Conservation (phyloP, 805 yeast species). For the Saturnispora dispora region DNA sequence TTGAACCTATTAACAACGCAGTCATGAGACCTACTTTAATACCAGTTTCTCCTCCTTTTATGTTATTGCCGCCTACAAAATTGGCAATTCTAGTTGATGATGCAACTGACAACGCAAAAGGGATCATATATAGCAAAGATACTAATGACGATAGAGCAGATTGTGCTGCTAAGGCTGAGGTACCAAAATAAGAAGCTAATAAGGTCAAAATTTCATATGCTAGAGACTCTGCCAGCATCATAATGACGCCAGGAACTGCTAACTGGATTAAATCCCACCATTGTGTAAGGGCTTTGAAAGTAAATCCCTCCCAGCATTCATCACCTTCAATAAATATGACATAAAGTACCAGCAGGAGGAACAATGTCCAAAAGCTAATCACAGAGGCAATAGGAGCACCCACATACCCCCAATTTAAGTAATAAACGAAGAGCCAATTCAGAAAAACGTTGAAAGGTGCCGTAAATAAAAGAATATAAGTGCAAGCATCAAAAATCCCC, state of each 20-base stretch:
- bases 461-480: slow-evolving; percentile 54
- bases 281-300: slow-evolving; percentile 26
- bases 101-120: slow-evolving; percentile 51
- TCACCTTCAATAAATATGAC: slow-evolving; percentile 51
- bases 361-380: slow-evolving; percentile 64
- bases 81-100: slow-evolving; percentile 49
- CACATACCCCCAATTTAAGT: slow-evolving; percentile 55
- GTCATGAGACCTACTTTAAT: slow-evolving; percentile 33
- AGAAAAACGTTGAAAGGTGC: slow-evolving; percentile 64
- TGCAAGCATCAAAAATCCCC: slow-evolving; percentile 73
- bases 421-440: slow-evolving; percentile 61
- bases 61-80: slow-evolving; percentile 37
- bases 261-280: slow-evolving; percentile 35
- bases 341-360: slow-evolving; percentile 44
- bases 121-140: slow-evolving; percentile 43
- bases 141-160: slow-evolving; percentile 45
- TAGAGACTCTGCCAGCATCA: slow-evolving; percentile 48
- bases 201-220: slow-evolving; percentile 52
- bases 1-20: slow-evolving; percentile 26
- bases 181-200: slow-evolving; percentile 44
- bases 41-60: slow-evolving; percentile 29
- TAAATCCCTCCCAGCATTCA: slow-evolving; percentile 63
- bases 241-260: slow-evolving; percentile 45
- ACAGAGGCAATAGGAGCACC: slow-evolving; percentile 75
- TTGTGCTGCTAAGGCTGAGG: slow-evolving; percentile 47